Evolutionary conservation across 2,329 filamentous ascomycete genomes (phyloP).

Genomic region (Fusarium compactum): DNA sequence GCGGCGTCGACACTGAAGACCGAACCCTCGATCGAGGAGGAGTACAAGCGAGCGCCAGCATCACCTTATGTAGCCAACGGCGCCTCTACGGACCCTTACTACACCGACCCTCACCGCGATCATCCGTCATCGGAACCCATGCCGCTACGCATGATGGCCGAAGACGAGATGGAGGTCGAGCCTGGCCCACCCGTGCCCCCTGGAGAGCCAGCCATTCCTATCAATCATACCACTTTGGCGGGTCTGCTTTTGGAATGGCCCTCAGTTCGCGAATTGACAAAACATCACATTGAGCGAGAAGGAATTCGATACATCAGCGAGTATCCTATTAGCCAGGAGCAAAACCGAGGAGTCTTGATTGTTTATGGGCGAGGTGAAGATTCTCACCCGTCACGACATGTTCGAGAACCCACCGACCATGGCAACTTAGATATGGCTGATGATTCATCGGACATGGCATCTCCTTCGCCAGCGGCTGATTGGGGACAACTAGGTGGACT

Average conservation of each 20-base stretch:
- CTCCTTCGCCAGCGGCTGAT: conserved; percentile 65
- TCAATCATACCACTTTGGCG: conserved; percentile 91
- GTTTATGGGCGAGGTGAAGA: conserved; percentile 86
- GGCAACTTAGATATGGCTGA: conserved; percentile 58
- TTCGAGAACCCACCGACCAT: conserved; percentile 56
- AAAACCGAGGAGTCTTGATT: conserved; percentile 77
- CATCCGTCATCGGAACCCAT: conserved; percentile 46
- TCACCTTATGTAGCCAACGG: conserved; percentile 44
- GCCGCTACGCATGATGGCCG: conserved; percentile 51
- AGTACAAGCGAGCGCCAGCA: conserved; percentile 42
- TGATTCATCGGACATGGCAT: conserved; percentile 65
- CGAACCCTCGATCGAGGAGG: conserved; percentile 50
- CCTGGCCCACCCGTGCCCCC: conserved; percentile 65
- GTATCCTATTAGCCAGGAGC: conserved; percentile 82
- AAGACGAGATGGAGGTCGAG: conserved; percentile 64
- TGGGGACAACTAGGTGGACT: conserved; percentile 70
- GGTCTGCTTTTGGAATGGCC: conserved; percentile 82
- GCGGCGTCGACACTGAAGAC: conserved; percentile 40
- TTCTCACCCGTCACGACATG: conserved; percentile 66
- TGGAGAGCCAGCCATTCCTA: conserved; percentile 78
- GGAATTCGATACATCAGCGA: conserved; percentile 70
- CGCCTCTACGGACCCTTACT: conserved; percentile 39
- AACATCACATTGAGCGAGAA: conserved; percentile 59
- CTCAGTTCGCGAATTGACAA: conserved; percentile 74
- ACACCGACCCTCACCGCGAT: conserved; percentile 44